Percentiles rank a stretch among this genome's conserved stretches.
Conservation (phyloP, 345 rosid species). For the Eucalyptus curtisii region DNA sequence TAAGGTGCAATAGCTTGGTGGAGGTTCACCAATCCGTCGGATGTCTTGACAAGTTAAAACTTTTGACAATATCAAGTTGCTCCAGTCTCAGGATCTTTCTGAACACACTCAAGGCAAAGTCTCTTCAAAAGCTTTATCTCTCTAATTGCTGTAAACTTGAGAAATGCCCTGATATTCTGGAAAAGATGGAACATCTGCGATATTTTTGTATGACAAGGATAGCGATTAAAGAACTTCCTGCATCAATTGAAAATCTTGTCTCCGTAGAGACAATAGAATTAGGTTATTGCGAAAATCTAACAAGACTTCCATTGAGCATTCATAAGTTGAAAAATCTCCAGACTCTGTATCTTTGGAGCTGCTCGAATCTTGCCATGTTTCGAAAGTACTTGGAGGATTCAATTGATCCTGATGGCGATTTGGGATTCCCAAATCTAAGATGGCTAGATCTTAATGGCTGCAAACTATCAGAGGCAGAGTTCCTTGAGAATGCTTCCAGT, state of each 20-base stretch:
- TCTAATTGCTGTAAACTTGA: background rate
- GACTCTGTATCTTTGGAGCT: accelerated
- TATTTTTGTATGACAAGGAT: accelerated
- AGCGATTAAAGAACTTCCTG: background rate
- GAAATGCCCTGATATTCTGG: background rate
- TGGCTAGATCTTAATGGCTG: background rate
- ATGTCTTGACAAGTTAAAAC: background rate
- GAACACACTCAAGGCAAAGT: background rate
- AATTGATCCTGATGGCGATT: background rate
- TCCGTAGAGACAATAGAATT: too few relatives aligned
- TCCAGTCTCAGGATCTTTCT: background rate
- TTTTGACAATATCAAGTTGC: background rate
- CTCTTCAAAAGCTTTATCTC: background rate
- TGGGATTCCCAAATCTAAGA: background rate
- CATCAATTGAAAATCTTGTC: background rate
- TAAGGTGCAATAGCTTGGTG: too few relatives aligned
- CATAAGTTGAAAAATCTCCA: too few relatives aligned
- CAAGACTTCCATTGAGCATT: too few relatives aligned
- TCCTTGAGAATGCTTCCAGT: background rate
- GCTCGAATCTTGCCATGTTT: background rate
- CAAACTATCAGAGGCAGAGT: background rate
- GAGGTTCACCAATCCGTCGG: background rate
- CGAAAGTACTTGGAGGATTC: background rate
- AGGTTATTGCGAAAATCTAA: background rate
- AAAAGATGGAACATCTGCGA: background rate